A percentile compares a stretch with the other conserved stretches of the same genome.
Conservation (phyloP, 2,329 filamentous ascomycete genomes). For the Scortechinia acanthostroma region DNA sequence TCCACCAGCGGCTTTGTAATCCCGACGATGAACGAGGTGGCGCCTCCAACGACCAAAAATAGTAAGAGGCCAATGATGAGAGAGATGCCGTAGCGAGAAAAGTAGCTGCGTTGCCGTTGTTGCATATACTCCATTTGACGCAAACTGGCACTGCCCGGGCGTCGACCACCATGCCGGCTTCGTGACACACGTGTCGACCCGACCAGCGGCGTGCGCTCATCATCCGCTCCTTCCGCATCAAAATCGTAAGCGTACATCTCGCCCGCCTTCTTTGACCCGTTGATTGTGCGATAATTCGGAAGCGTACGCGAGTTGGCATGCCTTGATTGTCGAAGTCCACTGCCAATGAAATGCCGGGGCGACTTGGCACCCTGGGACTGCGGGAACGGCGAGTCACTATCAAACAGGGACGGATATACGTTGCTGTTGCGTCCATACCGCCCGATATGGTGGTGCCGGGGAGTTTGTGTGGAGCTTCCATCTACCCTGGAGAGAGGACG, state of each 20-base stretch:
- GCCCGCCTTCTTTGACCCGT: not conserved
- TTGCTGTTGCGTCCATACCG: not conserved
- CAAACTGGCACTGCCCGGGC: constrained; percentile 39
- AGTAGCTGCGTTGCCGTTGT: constrained; percentile 28
- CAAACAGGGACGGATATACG: not conserved
- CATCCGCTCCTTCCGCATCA: constrained; percentile 38
- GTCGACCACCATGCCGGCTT: constrained; percentile 30
- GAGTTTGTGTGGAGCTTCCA: not conserved
- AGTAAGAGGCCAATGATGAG: constrained; percentile 45
- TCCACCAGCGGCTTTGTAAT: constrained; percentile 52
- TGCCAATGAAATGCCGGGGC: not conserved
- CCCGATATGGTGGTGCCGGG: not conserved
- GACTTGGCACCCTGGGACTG: not conserved
- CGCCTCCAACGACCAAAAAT: constrained; percentile 46
- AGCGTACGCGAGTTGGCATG: not conserved
- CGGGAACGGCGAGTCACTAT: constrained; percentile 1
- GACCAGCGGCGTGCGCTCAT: constrained; percentile 58
- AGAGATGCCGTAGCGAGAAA: constrained; percentile 49
- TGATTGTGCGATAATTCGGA: not conserved
- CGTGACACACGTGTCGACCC: constrained; percentile 36
- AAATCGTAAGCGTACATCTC: not conserved
- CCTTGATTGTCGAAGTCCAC: not conserved
- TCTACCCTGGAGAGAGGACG: not conserved
- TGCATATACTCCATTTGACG: constrained; percentile 45
- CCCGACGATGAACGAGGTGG: constrained; percentile 50